Evolutionary conservation across 139 green algal species (phyloP).

Genomic region (Chlorella sp.): DNA sequence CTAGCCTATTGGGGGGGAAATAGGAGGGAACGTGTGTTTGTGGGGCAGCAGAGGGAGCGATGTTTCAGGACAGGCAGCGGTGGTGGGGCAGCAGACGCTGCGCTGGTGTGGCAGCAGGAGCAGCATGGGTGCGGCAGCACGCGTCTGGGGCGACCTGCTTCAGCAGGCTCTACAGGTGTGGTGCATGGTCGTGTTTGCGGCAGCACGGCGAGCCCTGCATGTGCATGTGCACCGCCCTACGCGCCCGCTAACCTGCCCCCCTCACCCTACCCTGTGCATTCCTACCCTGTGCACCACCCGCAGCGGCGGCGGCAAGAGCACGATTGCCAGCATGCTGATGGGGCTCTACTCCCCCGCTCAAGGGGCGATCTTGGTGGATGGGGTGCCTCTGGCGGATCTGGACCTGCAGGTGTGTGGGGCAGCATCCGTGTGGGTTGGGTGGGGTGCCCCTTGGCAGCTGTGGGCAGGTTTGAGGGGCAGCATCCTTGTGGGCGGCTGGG

Average conservation of each 20-base stretch:
- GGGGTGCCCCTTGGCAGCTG: too few relatives aligned
- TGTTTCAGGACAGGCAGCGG: background rate
- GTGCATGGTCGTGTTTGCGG: too few relatives aligned
- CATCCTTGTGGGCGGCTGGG: too few relatives aligned
- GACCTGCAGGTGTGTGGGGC: slow-evolving; percentile 48
- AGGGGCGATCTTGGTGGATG: slow-evolving; percentile 81
- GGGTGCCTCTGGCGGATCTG: slow-evolving; percentile 72
- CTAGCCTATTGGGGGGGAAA: background rate
- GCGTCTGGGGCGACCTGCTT: too few relatives aligned
- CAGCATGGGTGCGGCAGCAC: too few relatives aligned
- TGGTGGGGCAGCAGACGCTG: background rate
- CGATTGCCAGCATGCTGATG: slow-evolving; percentile 88
- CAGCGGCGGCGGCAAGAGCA: slow-evolving; percentile 91
- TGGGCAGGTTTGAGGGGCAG: too few relatives aligned
- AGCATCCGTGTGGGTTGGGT: too few relatives aligned
- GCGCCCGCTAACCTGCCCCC: background rate
- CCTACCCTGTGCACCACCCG: background rate
- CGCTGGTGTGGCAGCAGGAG: too few relatives aligned
- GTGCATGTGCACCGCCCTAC: too few relatives aligned
- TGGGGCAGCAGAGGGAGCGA: too few relatives aligned
- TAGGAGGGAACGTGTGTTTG: background rate
- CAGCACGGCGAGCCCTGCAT: too few relatives aligned
- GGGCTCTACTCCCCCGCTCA: slow-evolving; percentile 87
- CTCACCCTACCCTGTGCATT: background rate
- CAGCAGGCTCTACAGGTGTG: too few relatives aligned